Base-by-base conservation (phyloP, 805 yeast species). In the Teunomyces cretensis region DNA sequence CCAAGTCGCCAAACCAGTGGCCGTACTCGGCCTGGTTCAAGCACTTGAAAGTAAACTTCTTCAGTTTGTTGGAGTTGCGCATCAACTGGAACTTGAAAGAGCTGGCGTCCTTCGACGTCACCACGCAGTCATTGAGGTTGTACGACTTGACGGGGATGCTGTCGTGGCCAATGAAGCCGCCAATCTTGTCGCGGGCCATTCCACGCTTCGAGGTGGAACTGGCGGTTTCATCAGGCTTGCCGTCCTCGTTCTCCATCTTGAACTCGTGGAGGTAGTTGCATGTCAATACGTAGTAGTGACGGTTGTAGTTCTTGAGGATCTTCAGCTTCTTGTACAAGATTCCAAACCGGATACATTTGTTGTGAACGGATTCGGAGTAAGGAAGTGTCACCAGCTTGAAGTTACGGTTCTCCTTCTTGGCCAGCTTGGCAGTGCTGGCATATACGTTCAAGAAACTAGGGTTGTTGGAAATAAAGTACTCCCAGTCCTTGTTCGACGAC, bases 1-100 rank as follows among this genome's bases (percentile, higher is more conserved):
- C 64, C 37, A 84, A 61, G 56, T 82, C 85, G 24, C 70, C 73
- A 30, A 68, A 62, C 88, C 88, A 84, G 51, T 70, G 72, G 19
- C 56, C 57, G 41, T 75, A 75, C 42, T 78, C 78, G 30, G 62
- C 68, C 12, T 53, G 61, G 22, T 67, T 69, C 48, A 73, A 56
- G 61, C 84, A 64, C 64, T 74, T 67, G 59, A 77, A 77, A 1
- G 72, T 66, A 39, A 56, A 53, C 53, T 66, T 70, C 26, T 65
- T 65, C 14, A 57, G 48, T 14, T 53, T 45, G 45, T 63, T 61
- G 9, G 65, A 53, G 15, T 49, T 54, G 49, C 62, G 64, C 17
- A 57, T 49, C 43, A 72, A 52, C 17, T 65, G 57, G 44, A 72
- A 70, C 50, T 70, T 72, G 48, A 61, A 60, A 6, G 55, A 57